Evolutionary conservation across 768 basidiomycete species (phyloP).

Genomic region (Pulveroboletus sp.): DNA sequence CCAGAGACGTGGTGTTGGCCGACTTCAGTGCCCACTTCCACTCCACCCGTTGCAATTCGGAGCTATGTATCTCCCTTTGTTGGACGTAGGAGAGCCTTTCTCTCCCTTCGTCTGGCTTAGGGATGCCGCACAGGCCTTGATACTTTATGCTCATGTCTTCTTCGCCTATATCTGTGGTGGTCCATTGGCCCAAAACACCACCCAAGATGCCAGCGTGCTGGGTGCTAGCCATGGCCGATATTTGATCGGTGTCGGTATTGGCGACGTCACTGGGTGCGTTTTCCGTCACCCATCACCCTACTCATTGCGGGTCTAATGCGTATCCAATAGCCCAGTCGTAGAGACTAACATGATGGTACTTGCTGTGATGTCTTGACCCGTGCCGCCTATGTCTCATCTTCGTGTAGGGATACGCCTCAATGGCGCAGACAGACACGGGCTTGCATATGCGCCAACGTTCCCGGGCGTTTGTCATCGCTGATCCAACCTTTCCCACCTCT

Average conservation of each 20-base stretch:
- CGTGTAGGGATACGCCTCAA: conserved; percentile 58
- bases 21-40: background rate
- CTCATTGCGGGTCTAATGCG: background rate
- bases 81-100: conserved; percentile 12
- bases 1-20: background rate
- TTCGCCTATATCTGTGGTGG: conserved; percentile 32
- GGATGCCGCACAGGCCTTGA: conserved; percentile 35
- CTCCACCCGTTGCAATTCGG: too few species aligned
- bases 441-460: conserved; percentile 77
- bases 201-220: background rate
- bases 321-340: conserved; percentile 53
- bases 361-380: background rate
- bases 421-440: conserved; percentile 65
- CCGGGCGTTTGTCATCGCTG: conserved; percentile 72
- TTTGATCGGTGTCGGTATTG: conserved; percentile 37
- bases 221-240: conserved; percentile 16
- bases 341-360: conserved; percentile 81
- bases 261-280: conserved; percentile 69
- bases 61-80: conserved; percentile 22
- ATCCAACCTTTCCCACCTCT: conserved; percentile 41
- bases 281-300: background rate
- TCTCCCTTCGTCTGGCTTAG: conserved; percentile 25
- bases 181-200: conserved; percentile 15
- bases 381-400: background rate
- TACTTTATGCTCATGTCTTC: conserved; percentile 44